A percentile compares a stretch with the other conserved stretches of the same genome.
These are phyloP conservation scores for Pestalotiopsis sp. DNA, from an alignment of 2,329 filamentous ascomycete genomes.

Conservation along the genomic window DNA sequence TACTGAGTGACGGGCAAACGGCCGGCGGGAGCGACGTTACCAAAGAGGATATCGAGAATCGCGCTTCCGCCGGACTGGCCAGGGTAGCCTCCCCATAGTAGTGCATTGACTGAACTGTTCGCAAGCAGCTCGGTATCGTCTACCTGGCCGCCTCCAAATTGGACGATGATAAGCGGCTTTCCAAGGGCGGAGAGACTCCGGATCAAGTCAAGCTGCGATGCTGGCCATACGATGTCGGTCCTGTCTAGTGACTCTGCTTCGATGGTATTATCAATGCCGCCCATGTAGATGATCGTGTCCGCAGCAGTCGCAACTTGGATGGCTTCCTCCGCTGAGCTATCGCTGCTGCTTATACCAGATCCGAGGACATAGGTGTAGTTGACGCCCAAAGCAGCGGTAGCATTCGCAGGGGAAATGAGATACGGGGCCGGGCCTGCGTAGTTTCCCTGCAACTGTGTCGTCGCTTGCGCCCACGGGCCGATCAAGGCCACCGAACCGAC, in stretches of 20 bases:
- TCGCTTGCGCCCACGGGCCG: slow-evolving; percentile 27
- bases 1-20: slow-evolving; percentile 51
- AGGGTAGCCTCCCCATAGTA: slow-evolving; percentile 54
- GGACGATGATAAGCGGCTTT: slow-evolving; percentile 53
- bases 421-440: slow-evolving; percentile 58
- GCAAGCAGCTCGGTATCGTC: slow-evolving; percentile 44
- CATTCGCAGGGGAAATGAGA: slow-evolving; percentile 53
- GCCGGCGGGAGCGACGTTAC: slow-evolving; percentile 45
- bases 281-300: slow-evolving; percentile 55
- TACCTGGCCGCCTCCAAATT: slow-evolving; percentile 46
- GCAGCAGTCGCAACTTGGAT: slow-evolving; percentile 40
- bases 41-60: slow-evolving; percentile 48
- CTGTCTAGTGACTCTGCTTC: slow-evolving; percentile 53
- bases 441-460: slow-evolving; percentile 25
- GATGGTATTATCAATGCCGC: slow-evolving; percentile 46
- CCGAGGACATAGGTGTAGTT: slow-evolving; percentile 45
- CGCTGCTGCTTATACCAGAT: slow-evolving; percentile 25
- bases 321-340: slow-evolving; percentile 30
- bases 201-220: slow-evolving; percentile 53
- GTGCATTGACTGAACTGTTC: slow-evolving; percentile 45
- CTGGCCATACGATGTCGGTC: slow-evolving; percentile 50
- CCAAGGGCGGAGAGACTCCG: slow-evolving; percentile 33
- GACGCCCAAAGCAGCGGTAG: slow-evolving; percentile 47
- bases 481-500: slow-evolving; percentile 22
- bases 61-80: slow-evolving; percentile 54